phyloP scores from a whole-genome alignment of 2,329 filamentous ascomycete species.

The Botrytis tulipae region DNA sequence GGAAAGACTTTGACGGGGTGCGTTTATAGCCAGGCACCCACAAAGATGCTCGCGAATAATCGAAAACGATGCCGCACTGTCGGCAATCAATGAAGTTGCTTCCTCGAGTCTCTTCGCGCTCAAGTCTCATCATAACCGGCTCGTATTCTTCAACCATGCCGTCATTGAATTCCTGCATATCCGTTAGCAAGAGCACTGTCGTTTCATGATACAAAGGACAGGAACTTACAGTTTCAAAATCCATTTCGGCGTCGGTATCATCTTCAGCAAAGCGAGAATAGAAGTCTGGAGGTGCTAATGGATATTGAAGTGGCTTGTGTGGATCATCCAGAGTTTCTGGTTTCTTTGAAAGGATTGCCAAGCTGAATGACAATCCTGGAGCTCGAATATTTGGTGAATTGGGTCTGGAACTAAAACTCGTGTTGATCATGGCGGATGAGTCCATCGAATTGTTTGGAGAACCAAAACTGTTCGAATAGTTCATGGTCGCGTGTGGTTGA shows the following conservation, averaged over 20 bases:
- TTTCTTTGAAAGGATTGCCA: neutral
- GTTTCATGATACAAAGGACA: neutral
- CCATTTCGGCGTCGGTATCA: neutral
- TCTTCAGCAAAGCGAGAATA: neutral
- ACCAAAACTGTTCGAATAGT: neutral
- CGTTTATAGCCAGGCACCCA: slow-evolving; percentile 2
- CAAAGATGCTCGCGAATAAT: neutral
- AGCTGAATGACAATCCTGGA: neutral
- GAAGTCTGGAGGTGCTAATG: neutral
- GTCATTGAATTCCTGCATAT: neutral
- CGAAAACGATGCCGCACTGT: neutral
- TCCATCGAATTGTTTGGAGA: neutral
- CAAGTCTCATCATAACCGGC: neutral
- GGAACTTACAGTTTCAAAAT: neutral
- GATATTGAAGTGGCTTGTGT: neutral
- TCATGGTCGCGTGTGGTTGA: neutral
- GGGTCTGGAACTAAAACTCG: neutral
- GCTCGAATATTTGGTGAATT: neutral
- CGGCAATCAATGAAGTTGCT: neutral
- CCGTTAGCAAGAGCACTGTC: neutral
- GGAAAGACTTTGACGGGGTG: neutral
- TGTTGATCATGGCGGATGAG: neutral
- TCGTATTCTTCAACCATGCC: neutral
- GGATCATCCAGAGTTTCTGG: neutral
- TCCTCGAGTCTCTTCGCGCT: neutral